Base-by-base conservation (phyloP, 331 rosid species). In the Quercus lobata region DNA sequence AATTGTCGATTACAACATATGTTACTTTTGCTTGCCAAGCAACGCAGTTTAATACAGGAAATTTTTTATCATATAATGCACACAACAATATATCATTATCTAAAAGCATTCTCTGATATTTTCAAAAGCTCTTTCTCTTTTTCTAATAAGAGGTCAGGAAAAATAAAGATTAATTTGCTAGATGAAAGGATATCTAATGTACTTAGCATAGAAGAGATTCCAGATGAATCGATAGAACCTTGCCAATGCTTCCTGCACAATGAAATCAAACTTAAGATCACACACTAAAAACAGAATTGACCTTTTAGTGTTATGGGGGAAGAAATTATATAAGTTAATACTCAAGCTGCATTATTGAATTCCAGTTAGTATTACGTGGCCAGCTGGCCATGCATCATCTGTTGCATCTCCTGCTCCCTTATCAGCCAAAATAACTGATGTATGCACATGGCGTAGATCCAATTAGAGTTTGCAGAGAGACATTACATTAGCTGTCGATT, bases 181-280 rank as follows among this genome's bases (percentile, higher is more conserved):
- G 86, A 92, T 88, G 84, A 92, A 84, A 22, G 98, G 97, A 78
- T 92, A 95, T 73, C 90, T 66, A 63, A 90, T 84, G 71, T 92
- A 92, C 87, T 90, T 93, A 32, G 97, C 92, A 76, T 92, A 92
- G 82, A 92, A 92, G 53, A 90, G 92, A 86, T 92, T 95, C 97
- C 97, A 92, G 70, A 92, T 92, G 80, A 95, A 95, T 68, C 96
- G 85, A 77, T 92, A 95, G 90, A 80, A 92, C 62, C 80, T 81
- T 16, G 92, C 89, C 71, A 91, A 89, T 78, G 97, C 97, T 85
- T 92, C 97, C 96, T 92, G 97, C 89, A 90, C 17, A 76, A 87
- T 75, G 78, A 62, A 82, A 14, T 49, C 74, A 63, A 69, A 83
- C 54, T 70, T 65, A 57, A 61, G 2, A 85, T 73, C 72, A 87